Percentiles rank a stretch among this genome's conserved stretches.
These are phyloP conservation scores for Leptosphaerulina australis DNA, from an alignment of 2,329 filamentous ascomycete genomes.

Conservation along the genomic window DNA sequence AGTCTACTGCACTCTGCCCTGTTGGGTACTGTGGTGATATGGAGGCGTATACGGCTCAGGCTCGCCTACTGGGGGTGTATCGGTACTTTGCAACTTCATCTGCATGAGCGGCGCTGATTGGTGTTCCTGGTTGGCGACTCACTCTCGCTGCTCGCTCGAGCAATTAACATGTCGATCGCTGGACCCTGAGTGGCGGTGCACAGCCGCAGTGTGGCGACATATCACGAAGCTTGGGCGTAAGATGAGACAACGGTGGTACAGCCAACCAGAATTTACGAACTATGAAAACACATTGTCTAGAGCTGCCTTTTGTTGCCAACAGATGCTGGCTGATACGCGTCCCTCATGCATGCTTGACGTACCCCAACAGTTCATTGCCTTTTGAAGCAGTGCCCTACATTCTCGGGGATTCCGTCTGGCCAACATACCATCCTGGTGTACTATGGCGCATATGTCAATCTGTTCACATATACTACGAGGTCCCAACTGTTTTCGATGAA, in stretches of 20 bases:
- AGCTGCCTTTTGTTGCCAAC: not conserved
- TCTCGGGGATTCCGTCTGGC: not conserved
- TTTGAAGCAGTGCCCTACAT: not conserved
- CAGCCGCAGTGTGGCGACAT: constrained; percentile 16
- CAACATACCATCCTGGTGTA: not conserved
- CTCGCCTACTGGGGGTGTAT: constrained; percentile 8
- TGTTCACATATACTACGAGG: not conserved
- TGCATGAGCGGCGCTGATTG: constrained; percentile 27
- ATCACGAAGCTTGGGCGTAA: not conserved
- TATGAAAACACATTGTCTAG: constrained; percentile 10
- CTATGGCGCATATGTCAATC: not conserved
- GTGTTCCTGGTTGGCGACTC: constrained; percentile 27
- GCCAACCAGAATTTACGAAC: constrained; percentile 10
- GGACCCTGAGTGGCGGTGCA: constrained; percentile 21
- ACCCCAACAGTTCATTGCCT: constrained; percentile 5
- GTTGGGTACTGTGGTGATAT: not conserved
- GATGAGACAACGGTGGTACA: not conserved
- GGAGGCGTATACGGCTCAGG: not conserved
- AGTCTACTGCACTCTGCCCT: not conserved
- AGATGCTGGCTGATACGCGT: not conserved
- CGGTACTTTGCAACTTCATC: not conserved
- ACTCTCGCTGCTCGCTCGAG: not conserved
- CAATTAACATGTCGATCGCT: constrained; percentile 25
- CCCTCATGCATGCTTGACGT: constrained; percentile 14
- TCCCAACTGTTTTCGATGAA: not conserved